Evolutionary conservation across 257 asterid species (phyloP).

Genomic region (Anisodus acutangulus): DNA sequence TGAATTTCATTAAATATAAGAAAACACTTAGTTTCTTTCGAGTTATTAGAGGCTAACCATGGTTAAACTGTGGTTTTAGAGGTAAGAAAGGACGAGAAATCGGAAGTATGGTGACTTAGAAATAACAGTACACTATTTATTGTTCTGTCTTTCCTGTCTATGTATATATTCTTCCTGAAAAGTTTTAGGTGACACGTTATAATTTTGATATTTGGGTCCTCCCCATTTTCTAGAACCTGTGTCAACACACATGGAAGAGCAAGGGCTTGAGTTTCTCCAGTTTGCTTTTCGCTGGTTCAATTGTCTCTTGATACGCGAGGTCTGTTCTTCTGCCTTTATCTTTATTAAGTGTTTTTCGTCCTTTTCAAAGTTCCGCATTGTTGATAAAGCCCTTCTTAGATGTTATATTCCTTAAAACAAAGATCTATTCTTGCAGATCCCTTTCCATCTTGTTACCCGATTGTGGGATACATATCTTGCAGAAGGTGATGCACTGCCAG

Average conservation of each 20-base stretch:
- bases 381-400: not conserved
- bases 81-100: not conserved
- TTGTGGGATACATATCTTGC: conserved; percentile 99
- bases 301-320: conserved; percentile 98
- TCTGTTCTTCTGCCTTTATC: conserved; percentile 36
- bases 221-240: conserved; percentile 63
- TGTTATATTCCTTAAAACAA: conserved; percentile 11
- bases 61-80: not conserved
- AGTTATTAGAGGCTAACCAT: conserved; percentile 3
- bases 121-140: not conserved
- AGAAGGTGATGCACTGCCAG: conserved; percentile 96
- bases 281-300: conserved; percentile 99
- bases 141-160: not conserved
- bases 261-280: conserved; percentile 98
- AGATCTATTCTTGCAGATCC: conserved; percentile 61
- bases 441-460: conserved; percentile 83
- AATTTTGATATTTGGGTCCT: conserved; percentile 5
- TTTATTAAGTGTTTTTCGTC: not conserved
- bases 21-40: not conserved
- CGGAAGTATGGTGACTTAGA: not conserved
- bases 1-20: not conserved
- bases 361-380: not conserved
- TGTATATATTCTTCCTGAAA: not conserved
- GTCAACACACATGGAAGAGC: conserved; percentile 84
- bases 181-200: not conserved